Conservation (phyloP, 1,139 yeast species). For the Blastobotrys elegans region DNA sequence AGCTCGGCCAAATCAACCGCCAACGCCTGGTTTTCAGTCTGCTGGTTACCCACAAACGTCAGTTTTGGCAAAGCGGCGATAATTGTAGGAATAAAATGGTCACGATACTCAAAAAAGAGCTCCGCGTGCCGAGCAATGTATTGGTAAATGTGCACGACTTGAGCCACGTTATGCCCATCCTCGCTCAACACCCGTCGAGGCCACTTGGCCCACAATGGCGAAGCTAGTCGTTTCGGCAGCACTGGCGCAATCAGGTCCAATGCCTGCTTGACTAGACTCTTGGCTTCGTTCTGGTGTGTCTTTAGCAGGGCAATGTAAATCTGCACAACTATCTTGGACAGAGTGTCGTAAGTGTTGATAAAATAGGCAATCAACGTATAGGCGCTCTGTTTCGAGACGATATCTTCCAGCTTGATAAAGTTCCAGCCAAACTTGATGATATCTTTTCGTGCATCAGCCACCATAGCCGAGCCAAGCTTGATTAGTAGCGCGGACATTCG, state of each 20-base stretch:
- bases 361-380: constrained; percentile 84
- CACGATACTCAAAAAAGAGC: constrained; percentile 78
- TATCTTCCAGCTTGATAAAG: constrained; percentile 83
- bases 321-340: constrained; percentile 82
- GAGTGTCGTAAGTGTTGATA: constrained; percentile 84
- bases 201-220: constrained; percentile 89
- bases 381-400: constrained; percentile 87
- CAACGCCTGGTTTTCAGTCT: constrained; percentile 72
- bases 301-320: constrained; percentile 85
- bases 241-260: constrained; percentile 87
- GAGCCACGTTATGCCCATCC: constrained; percentile 77
- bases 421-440: constrained; percentile 94
- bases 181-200: constrained; percentile 90
- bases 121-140: constrained; percentile 85
- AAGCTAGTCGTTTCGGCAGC: constrained; percentile 62
- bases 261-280: constrained; percentile 80
- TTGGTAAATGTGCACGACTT: constrained; percentile 83
- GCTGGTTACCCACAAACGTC: constrained; percentile 74
- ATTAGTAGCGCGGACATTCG: constrained; percentile 77
- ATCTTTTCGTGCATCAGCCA: constrained; percentile 71
- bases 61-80: constrained; percentile 94
- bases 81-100: constrained; percentile 81
- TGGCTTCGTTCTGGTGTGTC: constrained; percentile 81
- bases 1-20: constrained; percentile 89
- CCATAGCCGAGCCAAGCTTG: constrained; percentile 57